phyloP scores from a whole-genome alignment of 371 early-diverging fungal genomes.

The Mortierella sp. region DNA sequence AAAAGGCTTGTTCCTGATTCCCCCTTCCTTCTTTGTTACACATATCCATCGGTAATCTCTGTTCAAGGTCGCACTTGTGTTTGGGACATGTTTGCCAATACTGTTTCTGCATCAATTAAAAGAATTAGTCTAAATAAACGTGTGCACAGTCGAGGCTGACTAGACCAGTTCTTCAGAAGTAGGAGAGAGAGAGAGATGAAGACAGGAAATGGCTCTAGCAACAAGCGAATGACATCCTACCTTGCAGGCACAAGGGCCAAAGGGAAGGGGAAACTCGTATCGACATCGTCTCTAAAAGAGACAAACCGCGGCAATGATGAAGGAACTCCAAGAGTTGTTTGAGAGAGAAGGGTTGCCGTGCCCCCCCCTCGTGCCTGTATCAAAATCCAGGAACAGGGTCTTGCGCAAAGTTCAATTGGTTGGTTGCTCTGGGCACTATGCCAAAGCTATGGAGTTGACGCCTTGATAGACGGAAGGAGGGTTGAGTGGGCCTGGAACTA shows the following conservation, averaged over 20 bases:
- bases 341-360: not conserved
- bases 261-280: not conserved
- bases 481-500: conserved; percentile 1
- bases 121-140: not conserved
- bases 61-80: not conserved
- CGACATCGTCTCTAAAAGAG: not conserved
- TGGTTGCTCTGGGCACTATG: not conserved
- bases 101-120: not conserved
- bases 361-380: not conserved
- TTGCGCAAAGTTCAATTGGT: too few relatives aligned
- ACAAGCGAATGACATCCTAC: not conserved
- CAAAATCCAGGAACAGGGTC: not conserved
- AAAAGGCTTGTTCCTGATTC: not conserved
- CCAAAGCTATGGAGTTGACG: not conserved
- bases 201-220: not conserved
- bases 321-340: not conserved
- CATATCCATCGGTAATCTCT: too few relatives aligned
- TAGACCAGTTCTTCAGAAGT: not conserved
- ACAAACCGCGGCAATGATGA: not conserved
- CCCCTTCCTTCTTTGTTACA: not conserved
- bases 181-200: not conserved
- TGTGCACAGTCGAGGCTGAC: not conserved
- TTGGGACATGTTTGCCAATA: not conserved
- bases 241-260: conserved; percentile 2
- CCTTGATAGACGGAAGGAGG: too few relatives aligned